These are phyloP conservation scores for Diatrype stigma DNA, from an alignment of 2,329 filamentous ascomycete species.

Conservation along the genomic window DNA sequence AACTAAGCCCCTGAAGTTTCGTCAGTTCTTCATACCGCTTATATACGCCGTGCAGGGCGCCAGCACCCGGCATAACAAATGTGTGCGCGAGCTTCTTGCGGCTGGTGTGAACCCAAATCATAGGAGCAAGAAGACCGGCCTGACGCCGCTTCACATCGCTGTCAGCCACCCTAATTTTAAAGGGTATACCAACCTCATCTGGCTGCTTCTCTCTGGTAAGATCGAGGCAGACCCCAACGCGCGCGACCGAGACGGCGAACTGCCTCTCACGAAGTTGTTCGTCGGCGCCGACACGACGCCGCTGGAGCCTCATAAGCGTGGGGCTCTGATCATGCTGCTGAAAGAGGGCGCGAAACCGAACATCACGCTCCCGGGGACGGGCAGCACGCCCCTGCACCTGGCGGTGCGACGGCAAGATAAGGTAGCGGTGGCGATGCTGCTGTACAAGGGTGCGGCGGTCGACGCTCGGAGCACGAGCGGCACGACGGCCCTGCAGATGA, in stretches of 20 bases:
- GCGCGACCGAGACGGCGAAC: slow-evolving; percentile 4
- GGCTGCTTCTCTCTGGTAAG: slow-evolving; percentile 8
- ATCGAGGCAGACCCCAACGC: neutral
- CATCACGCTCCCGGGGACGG: slow-evolving; percentile 4
- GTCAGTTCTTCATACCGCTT: slow-evolving; percentile 2
- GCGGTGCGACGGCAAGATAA: slow-evolving; percentile 7
- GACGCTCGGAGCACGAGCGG: slow-evolving; percentile 4
- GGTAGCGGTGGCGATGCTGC: slow-evolving; percentile 4
- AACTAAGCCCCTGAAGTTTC: neutral
- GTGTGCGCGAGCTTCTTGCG: slow-evolving; percentile 10
- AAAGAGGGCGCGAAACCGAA: slow-evolving; percentile 5
- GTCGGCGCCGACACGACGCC: slow-evolving; percentile 2
- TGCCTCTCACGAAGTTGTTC: slow-evolving; percentile 7
- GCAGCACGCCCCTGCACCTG: slow-evolving; percentile 7
- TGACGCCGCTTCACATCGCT: slow-evolving; percentile 11
- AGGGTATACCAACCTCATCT: slow-evolving; percentile 13
- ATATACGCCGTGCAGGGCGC: slow-evolving; percentile 7
- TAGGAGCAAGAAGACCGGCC: slow-evolving; percentile 6
- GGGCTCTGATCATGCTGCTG: slow-evolving; percentile 7
- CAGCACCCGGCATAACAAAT: slow-evolving; percentile 11
- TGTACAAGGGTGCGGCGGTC: slow-evolving; percentile 5
- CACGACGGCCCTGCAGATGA: slow-evolving; percentile 6
- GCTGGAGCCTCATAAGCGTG: slow-evolving; percentile 3
- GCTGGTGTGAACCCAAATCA: slow-evolving; percentile 6
- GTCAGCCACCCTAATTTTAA: slow-evolving; percentile 8